Evolutionary conservation across 2,329 filamentous ascomycete species (phyloP).

Genomic region (Hymenoscyphus albidus): DNA sequence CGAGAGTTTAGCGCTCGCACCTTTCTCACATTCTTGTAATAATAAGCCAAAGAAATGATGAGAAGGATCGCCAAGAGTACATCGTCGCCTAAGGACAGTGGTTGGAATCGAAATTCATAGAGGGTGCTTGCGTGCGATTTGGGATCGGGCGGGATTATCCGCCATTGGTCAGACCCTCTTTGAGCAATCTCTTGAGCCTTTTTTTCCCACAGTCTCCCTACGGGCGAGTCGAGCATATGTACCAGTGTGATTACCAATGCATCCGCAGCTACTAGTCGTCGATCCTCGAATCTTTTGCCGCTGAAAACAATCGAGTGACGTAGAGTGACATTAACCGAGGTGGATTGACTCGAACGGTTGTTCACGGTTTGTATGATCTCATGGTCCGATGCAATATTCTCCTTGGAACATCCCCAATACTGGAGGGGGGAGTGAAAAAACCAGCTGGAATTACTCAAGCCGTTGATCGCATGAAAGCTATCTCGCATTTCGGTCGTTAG

Average conservation of each 20-base stretch:
- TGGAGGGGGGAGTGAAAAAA: conserved; percentile 79
- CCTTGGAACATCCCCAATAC: conserved; percentile 70
- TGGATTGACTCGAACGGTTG: conserved; percentile 54
- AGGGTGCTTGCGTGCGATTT: conserved; percentile 53
- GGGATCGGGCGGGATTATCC: conserved; percentile 60
- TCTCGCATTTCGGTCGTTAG: conserved; percentile 43
- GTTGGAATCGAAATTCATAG: conserved; percentile 76
- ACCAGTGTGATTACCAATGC: conserved; percentile 75
- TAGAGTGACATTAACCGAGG: conserved; percentile 68
- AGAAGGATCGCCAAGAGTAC: conserved; percentile 63
- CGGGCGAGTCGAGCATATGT: conserved; percentile 60
- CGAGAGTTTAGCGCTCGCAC: conserved; percentile 72
- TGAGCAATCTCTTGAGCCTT: conserved; percentile 53
- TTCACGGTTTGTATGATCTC: conserved; percentile 70
- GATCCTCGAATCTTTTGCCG: conserved; percentile 70
- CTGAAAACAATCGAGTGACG: conserved; percentile 78
- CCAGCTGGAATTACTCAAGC: conserved; percentile 61
- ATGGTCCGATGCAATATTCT: conserved; percentile 53
- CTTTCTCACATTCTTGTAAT: conserved; percentile 63
- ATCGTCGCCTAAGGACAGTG: conserved; percentile 65
- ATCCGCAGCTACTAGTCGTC: conserved; percentile 66
- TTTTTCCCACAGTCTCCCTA: conserved; percentile 63
- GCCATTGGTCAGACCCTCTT: conserved; percentile 51
- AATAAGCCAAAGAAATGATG: conserved; percentile 58
- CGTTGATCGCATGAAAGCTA: conserved; percentile 55